Base-by-base conservation (phyloP, 2,329 filamentous ascomycete species). In the Pseudodiploospora longispora region DNA sequence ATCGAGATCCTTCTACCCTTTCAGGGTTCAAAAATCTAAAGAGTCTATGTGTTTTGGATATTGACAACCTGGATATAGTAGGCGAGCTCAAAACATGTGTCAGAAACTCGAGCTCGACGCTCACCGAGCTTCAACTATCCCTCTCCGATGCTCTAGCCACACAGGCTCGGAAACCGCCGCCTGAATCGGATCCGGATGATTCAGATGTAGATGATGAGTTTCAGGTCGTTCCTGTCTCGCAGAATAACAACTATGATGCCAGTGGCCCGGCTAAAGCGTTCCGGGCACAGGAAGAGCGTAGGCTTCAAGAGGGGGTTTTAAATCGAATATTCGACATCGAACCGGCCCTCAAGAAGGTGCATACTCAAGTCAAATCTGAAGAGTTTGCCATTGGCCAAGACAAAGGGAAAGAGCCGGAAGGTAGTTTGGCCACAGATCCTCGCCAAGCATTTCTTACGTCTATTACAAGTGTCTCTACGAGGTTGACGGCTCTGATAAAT, bases 161-260 rank as follows among this genome's bases (percentile, higher is more conserved):
- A 28, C 59, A 61, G 35, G 59, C 74, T 6, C 59, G 66, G 30
- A 63, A 59, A 39, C 60, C 63, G 2, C 52, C 59, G 6, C 55
- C 58, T 9, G 65, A 67, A 38, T 64, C 62, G 9, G 68, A 72
- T 27, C 57, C 62, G 5, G 70, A 75, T 19, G 72, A 74, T 40
- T 70, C 76, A 5, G 74, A 81, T 47, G 60, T 68, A 29, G 74
- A 80, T 33, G 73, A 78, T 44, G 76, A 80, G 10, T 74, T 77
- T 46, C 67, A 74, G 42, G 65, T 70, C 6, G 56, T 67, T 5
- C 66, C 70, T 1, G 52, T 56, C 19, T 53, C 56, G 3, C 58
- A 60, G 10, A 52, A 51, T 40, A 37, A 31, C 3, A 19, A 19
- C 39, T 61, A 64, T 36, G 69, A 71, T 32, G 53, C 60, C 10